phyloP scores from a whole-genome alignment of 352 stramenopile species.

The Globisporangium acanthophoron region DNA sequence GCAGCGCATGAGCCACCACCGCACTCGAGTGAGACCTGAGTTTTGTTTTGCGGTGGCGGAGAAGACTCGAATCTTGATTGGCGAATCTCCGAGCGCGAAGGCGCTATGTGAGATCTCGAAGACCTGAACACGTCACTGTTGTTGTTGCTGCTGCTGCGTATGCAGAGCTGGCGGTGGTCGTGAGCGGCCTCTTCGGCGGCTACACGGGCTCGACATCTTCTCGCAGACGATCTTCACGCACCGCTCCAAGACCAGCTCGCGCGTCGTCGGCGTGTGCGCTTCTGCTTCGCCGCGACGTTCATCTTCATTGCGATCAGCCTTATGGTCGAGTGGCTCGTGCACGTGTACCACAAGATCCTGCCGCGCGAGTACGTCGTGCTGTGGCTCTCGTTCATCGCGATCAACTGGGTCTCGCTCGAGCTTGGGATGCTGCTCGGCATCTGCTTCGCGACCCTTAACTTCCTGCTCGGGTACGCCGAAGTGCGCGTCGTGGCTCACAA shows the following conservation, averaged over 20 bases:
- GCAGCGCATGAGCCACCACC: too few relatives aligned
- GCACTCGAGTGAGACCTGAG: too few relatives aligned
- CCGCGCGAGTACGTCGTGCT: conserved; percentile 91
- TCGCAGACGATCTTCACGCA: conserved; percentile 98
- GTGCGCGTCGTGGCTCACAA: conserved; percentile 60
- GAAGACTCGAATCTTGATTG: too few relatives aligned
- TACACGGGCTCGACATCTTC: conserved; percentile 99
- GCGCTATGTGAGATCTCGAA: too few relatives aligned
- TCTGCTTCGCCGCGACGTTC: conserved; percentile 97
- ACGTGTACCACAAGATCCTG: conserved; percentile 79
- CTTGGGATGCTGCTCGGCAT: conserved; percentile 93
- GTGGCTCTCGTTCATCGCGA: conserved; percentile 91
- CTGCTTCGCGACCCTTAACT: conserved; percentile 84
- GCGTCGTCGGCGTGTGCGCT: conserved; percentile 88
- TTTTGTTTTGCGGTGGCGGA: too few relatives aligned
- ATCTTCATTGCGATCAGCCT: conserved; percentile 97
- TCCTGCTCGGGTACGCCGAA: conserved; percentile 73
- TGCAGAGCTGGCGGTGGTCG: conserved; percentile 21
- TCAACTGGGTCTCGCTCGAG: conserved; percentile 93
- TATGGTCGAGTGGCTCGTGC: conserved; percentile 95
- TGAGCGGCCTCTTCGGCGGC: conserved; percentile 93
- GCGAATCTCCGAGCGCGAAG: too few relatives aligned
- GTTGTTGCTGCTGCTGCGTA: too few relatives aligned
- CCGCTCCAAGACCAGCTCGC: conserved; percentile 86
- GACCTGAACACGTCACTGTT: too few relatives aligned